Evolutionary conservation across 2,329 filamentous ascomycete species (phyloP).

Genomic region (Ustulina deusta): DNA sequence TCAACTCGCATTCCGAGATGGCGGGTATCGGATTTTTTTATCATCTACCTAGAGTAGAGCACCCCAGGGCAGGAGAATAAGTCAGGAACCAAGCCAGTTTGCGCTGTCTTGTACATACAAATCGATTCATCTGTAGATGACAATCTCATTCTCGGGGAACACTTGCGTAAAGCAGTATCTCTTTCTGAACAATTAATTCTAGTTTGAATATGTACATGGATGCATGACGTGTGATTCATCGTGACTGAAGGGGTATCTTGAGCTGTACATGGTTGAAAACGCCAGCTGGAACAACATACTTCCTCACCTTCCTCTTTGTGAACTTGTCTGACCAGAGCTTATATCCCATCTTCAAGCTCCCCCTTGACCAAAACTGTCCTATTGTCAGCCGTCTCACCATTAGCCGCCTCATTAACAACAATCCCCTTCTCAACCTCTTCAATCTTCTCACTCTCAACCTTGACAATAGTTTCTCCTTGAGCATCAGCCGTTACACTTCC

Average conservation of each 20-base stretch:
- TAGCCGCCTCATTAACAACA: slow-evolving; percentile 12
- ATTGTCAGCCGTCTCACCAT: slow-evolving; percentile 30
- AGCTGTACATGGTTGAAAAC: background rate
- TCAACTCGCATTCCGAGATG: background rate
- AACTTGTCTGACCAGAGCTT: background rate
- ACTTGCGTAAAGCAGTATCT: slow-evolving; percentile 11
- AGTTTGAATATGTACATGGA: background rate
- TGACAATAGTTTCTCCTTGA: slow-evolving; percentile 44
- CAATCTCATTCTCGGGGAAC: slow-evolving; percentile 22
- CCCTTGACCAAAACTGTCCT: background rate
- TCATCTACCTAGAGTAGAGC: slow-evolving; percentile 19
- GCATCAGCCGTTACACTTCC: slow-evolving; percentile 48
- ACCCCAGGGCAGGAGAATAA: slow-evolving; percentile 6
- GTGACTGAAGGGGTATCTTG: slow-evolving; percentile 17
- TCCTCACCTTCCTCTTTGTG: background rate
- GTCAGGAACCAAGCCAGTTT: slow-evolving; percentile 8
- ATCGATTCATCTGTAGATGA: slow-evolving; percentile 22
- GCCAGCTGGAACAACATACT: background rate
- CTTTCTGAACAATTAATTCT: background rate
- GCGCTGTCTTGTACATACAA: slow-evolving; percentile 20
- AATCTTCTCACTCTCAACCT: slow-evolving; percentile 33
- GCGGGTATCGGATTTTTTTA: background rate
- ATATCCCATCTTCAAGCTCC: background rate
- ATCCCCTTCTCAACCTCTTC: slow-evolving; percentile 27
- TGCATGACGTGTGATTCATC: slow-evolving; percentile 6